Conservation (phyloP, 179 eudicot genomes). For the Corrigiola litoralis region DNA sequence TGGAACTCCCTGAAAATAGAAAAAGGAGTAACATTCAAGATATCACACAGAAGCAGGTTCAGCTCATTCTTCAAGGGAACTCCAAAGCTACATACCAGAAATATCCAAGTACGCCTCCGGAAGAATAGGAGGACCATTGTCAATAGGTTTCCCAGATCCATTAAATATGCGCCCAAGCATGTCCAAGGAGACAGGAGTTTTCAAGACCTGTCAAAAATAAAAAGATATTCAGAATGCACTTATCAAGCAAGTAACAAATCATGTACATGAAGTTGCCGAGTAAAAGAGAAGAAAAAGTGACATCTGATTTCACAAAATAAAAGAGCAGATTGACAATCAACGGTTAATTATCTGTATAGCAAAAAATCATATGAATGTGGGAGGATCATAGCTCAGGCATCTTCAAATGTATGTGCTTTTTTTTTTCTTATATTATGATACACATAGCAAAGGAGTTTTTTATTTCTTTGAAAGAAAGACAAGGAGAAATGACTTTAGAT, state of each 20-base stretch:
- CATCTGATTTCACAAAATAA: too few relatives aligned
- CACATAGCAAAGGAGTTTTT: too few relatives aligned
- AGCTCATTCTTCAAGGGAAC: neutral
- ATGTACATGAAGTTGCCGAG: too few relatives aligned
- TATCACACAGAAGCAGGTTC: neutral
- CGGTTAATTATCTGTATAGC: too few relatives aligned
- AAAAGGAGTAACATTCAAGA: neutral
- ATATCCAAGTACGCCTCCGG: constrained; percentile 99
- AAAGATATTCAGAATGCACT: neutral
- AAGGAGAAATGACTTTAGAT: too few relatives aligned
- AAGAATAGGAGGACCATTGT: constrained; percentile 95
- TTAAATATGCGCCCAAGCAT: constrained; percentile 99
- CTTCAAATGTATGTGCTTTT: too few relatives aligned
- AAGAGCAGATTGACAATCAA: too few relatives aligned
- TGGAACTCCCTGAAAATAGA: constrained; percentile 66
- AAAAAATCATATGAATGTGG: neutral
- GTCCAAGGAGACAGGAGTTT: constrained; percentile 97
- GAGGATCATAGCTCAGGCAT: neutral
- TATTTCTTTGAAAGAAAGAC: too few relatives aligned
- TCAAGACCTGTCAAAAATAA: constrained; percentile 58
- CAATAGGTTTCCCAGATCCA: constrained; percentile 99
- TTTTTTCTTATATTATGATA: too few relatives aligned
- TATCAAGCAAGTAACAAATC: neutral
- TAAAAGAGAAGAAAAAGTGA: too few relatives aligned
- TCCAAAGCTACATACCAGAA: constrained; percentile 56